Evolutionary conservation across 1,139 yeast species (phyloP).

Genomic region (Blastobotrys malaysiensis): DNA sequence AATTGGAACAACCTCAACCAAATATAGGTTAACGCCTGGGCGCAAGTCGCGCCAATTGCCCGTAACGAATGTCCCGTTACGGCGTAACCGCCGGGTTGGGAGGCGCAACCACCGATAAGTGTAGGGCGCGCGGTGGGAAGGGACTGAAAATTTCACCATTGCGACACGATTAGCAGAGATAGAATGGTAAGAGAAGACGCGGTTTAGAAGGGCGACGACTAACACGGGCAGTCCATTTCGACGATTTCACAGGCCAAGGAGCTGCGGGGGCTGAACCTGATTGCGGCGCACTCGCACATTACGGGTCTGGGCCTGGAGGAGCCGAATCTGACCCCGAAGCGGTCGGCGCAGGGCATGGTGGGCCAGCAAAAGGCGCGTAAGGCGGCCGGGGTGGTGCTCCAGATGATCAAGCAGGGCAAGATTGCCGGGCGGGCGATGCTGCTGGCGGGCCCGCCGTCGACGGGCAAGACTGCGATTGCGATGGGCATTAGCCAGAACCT

Average conservation of each 20-base stretch:
- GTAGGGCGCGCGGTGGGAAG: neutral
- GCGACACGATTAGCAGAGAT: neutral
- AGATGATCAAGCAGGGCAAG: slow-evolving; percentile 88
- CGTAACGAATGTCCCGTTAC: too few species aligned
- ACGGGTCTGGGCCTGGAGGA: slow-evolving; percentile 85
- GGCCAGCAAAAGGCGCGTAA: slow-evolving; percentile 93
- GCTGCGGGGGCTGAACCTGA: slow-evolving; percentile 41
- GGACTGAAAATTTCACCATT: neutral
- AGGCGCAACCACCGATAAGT: too few species aligned
- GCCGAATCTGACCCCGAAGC: slow-evolving; percentile 78
- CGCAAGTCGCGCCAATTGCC: too few species aligned
- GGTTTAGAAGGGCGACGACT: too few species aligned
- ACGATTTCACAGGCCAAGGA: slow-evolving; percentile 37
- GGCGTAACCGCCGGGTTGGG: too few species aligned
- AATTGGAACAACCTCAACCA: too few species aligned
- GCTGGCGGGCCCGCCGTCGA: slow-evolving; percentile 97
- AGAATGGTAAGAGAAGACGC: neutral
- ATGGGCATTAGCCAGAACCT: slow-evolving; percentile 90
- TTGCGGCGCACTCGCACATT: slow-evolving; percentile 97
- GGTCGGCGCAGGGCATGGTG: slow-evolving; percentile 87
- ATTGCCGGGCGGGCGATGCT: slow-evolving; percentile 96
- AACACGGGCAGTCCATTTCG: slow-evolving; percentile 14
- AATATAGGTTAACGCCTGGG: too few species aligned
- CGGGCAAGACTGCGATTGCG: slow-evolving; percentile 98
- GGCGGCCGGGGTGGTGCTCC: slow-evolving; percentile 91